These are phyloP conservation scores for Annulohypoxylon bovei DNA, from an alignment of 495 filamentous ascomycete genomes.

Conservation along the genomic window DNA sequence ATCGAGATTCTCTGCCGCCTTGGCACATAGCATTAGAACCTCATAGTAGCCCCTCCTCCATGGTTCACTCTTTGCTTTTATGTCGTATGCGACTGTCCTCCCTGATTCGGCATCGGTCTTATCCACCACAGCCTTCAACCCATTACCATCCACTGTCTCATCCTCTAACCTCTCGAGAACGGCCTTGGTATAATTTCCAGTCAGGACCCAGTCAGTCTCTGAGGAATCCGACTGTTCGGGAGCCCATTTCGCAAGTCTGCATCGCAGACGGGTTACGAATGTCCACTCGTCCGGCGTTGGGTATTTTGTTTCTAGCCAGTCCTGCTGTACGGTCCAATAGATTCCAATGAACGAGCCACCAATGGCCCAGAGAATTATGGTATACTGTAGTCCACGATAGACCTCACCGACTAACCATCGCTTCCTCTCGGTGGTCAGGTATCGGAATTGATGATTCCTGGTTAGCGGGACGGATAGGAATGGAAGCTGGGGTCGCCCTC, in stretches of 20 bases:
- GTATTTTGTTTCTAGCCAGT: constrained; percentile 75
- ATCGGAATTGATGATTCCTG: constrained; percentile 68
- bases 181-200: constrained; percentile 63
- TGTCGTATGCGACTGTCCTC: constrained; percentile 60
- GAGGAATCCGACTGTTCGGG: constrained; percentile 63
- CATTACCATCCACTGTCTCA: constrained; percentile 70
- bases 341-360: constrained; percentile 62
- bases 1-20: constrained; percentile 81
- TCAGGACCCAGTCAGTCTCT: constrained; percentile 69
- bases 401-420: constrained; percentile 72
- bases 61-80: constrained; percentile 76
- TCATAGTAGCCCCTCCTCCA: constrained; percentile 89
- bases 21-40: constrained; percentile 76
- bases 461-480: constrained; percentile 71
- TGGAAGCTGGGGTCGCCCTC: constrained; percentile 76
- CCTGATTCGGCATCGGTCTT: constrained; percentile 44
- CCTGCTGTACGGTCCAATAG: constrained; percentile 69
- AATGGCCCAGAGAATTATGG: constrained; percentile 64
- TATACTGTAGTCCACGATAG: constrained; percentile 68
- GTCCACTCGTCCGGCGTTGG: constrained; percentile 81
- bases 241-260: constrained; percentile 66
- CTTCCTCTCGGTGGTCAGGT: constrained; percentile 80
- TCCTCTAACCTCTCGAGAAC: constrained; percentile 72
- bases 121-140: constrained; percentile 48
- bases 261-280: constrained; percentile 67